A percentile compares a stretch with the other conserved stretches of the same genome.
Conservation (phyloP, 495 filamentous ascomycete species). For the Aspergillus heteromorphus region DNA sequence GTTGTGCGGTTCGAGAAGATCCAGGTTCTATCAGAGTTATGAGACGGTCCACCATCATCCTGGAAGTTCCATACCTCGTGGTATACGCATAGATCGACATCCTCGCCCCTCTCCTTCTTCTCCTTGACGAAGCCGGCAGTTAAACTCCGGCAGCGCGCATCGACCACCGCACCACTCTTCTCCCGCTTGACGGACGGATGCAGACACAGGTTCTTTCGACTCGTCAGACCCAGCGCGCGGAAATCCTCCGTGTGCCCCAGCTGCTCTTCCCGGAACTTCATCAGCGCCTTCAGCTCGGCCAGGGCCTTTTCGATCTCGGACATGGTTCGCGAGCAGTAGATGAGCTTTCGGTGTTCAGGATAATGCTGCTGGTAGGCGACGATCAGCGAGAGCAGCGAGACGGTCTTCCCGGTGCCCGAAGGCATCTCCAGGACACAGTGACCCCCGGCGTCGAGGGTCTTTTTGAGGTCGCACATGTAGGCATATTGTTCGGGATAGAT, state of each 20-base stretch:
- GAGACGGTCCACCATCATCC: not conserved
- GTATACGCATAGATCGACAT: conserved; percentile 90
- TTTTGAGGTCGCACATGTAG: conserved; percentile 99
- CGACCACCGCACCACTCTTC: conserved; percentile 89
- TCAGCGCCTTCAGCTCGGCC: conserved; percentile 82
- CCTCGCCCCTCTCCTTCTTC: conserved; percentile 90
- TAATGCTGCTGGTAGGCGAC: conserved; percentile 93
- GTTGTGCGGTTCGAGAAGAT: conserved; percentile 89
- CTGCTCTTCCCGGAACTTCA: conserved; percentile 87
- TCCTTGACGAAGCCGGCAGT: conserved; percentile 97
- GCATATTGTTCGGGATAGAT: conserved; percentile 99
- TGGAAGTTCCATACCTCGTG: conserved; percentile 62
- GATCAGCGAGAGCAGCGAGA: conserved; percentile 91
- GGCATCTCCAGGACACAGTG: conserved; percentile 99
- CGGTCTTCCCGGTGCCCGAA: conserved; percentile 98
- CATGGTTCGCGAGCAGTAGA: conserved; percentile 92
- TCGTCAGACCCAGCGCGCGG: conserved; percentile 83
- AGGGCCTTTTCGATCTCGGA: conserved; percentile 76
- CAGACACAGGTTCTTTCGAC: conserved; percentile 94
- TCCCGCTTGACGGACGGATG: conserved; percentile 93
- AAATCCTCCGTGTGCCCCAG: conserved; percentile 90
- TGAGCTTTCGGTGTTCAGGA: conserved; percentile 86
- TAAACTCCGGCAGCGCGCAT: conserved; percentile 89
- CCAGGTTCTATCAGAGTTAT: conserved; percentile 66
- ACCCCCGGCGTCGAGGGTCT: conserved; percentile 87